These are phyloP conservation scores for Closterium sp. DNA, from an alignment of 139 green algal species.

Conservation along the genomic window DNA sequence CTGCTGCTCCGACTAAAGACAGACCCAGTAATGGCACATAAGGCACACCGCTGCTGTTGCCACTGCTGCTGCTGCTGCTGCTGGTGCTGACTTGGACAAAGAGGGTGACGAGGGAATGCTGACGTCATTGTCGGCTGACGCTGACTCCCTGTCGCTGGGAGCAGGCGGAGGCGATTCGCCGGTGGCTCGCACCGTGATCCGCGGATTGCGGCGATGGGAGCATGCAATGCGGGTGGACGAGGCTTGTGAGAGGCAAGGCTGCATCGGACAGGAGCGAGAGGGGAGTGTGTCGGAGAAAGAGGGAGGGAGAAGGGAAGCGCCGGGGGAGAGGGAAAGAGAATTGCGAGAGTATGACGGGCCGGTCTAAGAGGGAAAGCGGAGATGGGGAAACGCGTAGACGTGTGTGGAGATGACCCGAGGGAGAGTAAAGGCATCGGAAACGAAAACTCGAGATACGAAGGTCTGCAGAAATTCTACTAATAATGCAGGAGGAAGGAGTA, in stretches of 20 bases:
- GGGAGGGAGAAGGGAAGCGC: too few species aligned
- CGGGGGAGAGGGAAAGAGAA: too few species aligned
- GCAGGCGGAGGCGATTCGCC: background rate
- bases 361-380: too few species aligned
- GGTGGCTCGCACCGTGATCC: background rate
- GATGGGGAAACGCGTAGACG: too few species aligned
- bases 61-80: background rate
- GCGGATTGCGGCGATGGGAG: background rate
- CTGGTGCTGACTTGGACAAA: background rate
- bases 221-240: background rate
- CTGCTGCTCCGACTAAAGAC: constrained; percentile 56
- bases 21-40: constrained; percentile 18
- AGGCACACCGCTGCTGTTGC: background rate
- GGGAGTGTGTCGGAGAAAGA: background rate
- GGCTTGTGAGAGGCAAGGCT: background rate
- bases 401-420: too few species aligned
- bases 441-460: too few species aligned
- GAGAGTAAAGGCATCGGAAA: too few species aligned
- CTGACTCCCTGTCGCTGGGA: background rate
- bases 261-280: background rate
- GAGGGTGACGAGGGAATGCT: background rate
- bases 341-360: too few species aligned
- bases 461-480: too few species aligned
- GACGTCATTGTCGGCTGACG: background rate
- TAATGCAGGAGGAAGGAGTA: too few species aligned